Evolutionary conservation across 2,329 filamentous ascomycete species (phyloP).

Genomic region (Cytospora mali): DNA sequence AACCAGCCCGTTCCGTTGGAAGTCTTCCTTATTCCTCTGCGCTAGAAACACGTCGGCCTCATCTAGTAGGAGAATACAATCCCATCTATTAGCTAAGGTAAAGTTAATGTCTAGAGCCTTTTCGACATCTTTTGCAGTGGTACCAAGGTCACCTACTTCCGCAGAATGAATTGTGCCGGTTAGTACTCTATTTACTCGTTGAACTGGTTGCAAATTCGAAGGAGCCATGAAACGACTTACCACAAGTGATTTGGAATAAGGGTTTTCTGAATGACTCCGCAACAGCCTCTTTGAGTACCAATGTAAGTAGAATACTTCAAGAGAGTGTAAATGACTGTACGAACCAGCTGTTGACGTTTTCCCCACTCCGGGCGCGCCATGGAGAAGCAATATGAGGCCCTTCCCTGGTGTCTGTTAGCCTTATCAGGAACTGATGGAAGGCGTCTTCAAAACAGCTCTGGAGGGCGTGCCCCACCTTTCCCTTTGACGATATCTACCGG

Average conservation of each 20-base stretch:
- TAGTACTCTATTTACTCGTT: neutral
- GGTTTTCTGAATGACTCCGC: conserved; percentile 31
- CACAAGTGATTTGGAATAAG: conserved; percentile 31
- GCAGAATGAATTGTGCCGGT: neutral
- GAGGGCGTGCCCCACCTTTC: conserved; percentile 41
- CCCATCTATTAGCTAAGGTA: conserved; percentile 31
- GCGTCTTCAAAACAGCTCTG: too few relatives aligned
- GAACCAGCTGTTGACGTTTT: conserved; percentile 39
- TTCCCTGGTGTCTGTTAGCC: conserved; percentile 31
- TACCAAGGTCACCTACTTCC: conserved; percentile 36
- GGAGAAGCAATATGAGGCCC: conserved; percentile 38
- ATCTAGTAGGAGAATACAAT: conserved; percentile 30
- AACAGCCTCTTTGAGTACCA: conserved; percentile 29
- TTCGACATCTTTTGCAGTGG: conserved; percentile 38
- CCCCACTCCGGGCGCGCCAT: conserved; percentile 39
- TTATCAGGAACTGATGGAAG: too few relatives aligned
- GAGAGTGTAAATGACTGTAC: neutral
- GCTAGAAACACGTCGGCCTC: conserved; percentile 21
- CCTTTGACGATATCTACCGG: conserved; percentile 37
- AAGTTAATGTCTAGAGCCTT: conserved; percentile 32
- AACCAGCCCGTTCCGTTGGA: conserved; percentile 13
- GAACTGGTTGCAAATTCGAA: neutral
- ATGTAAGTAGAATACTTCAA: neutral
- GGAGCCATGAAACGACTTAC: neutral
- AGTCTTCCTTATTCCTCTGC: conserved; percentile 3